phyloP scores from a whole-genome alignment of 2,329 filamentous ascomycete genomes.

The Blumeriella jaapii region DNA sequence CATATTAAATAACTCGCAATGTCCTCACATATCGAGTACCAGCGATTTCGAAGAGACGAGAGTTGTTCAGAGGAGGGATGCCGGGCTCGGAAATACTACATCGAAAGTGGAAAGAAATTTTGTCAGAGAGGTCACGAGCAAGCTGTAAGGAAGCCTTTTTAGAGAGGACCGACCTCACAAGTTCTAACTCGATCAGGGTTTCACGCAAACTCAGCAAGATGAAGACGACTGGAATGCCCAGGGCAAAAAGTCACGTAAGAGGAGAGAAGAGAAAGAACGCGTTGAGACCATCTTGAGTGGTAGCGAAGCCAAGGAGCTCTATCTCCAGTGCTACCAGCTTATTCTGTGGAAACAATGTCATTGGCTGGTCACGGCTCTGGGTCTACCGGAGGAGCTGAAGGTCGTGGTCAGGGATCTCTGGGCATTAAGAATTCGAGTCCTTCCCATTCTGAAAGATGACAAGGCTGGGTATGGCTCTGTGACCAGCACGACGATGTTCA shows the following conservation, averaged over 20 bases:
- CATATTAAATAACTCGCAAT: no score
- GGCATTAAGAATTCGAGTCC: slow-evolving; percentile 40
- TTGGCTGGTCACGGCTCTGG: slow-evolving; percentile 57
- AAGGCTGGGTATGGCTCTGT: slow-evolving; percentile 26
- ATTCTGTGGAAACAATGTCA: slow-evolving; percentile 71
- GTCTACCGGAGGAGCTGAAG: slow-evolving; percentile 63
- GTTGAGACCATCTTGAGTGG: slow-evolving; percentile 50
- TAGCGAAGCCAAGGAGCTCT: slow-evolving; percentile 61
- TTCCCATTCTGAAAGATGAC: slow-evolving; percentile 32
- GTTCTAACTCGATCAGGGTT: slow-evolving; percentile 21
- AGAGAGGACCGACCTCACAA: background rate
- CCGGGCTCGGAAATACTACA: slow-evolving; percentile 45
- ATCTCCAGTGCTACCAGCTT: slow-evolving; percentile 73
- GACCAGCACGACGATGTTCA: slow-evolving; percentile 25
- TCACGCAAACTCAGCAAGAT: slow-evolving; percentile 40
- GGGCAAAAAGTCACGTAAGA: slow-evolving; percentile 42
- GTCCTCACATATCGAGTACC: slow-evolving; percentile 25
- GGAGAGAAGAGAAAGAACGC: slow-evolving; percentile 48
- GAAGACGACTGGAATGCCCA: slow-evolving; percentile 57
- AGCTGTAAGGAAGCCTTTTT: slow-evolving; percentile 33
- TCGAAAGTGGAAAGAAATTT: slow-evolving; percentile 52
- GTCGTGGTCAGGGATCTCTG: slow-evolving; percentile 74
- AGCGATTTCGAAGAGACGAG: slow-evolving; percentile 32
- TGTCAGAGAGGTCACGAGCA: slow-evolving; percentile 56
- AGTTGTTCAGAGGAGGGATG: slow-evolving; percentile 47